Conservation (phyloP, 2,329 filamentous ascomycete species). For the Juglanconis sp. region DNA sequence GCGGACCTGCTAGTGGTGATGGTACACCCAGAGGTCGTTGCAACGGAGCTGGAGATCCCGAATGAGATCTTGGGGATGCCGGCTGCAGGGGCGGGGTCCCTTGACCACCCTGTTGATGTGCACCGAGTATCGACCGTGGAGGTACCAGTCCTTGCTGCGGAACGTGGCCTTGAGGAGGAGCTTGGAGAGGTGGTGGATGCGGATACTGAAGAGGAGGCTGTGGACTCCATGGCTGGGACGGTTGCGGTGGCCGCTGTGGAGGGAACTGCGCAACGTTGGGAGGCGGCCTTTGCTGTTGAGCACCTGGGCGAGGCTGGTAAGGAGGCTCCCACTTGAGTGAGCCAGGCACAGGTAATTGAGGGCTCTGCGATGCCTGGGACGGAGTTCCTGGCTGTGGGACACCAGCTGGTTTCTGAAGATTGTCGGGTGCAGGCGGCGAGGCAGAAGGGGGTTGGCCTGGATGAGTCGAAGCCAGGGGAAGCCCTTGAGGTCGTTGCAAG, state of each 20-base stretch:
- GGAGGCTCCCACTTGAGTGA: slow-evolving; percentile 40
- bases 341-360: slow-evolving; percentile 28
- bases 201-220: slow-evolving; percentile 17
- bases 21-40: slow-evolving; percentile 12
- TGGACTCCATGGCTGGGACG: slow-evolving; percentile 10
- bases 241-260: slow-evolving; percentile 8
- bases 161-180: slow-evolving; percentile 10
- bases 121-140: slow-evolving; percentile 28
- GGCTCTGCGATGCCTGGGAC: slow-evolving; percentile 17
- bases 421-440: slow-evolving; percentile 27
- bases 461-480: slow-evolving; percentile 27
- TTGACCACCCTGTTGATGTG: slow-evolving; percentile 34
- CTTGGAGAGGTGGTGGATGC: slow-evolving; percentile 18
- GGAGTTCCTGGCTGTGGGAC: slow-evolving; percentile 29
- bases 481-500: slow-evolving; percentile 37
- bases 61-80: slow-evolving; percentile 25
- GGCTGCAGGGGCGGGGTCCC: slow-evolving; percentile 25
- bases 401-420: slow-evolving; percentile 31
- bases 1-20: slow-evolving; percentile 9
- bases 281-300: slow-evolving; percentile 18
- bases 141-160: slow-evolving; percentile 5
- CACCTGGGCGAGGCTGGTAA: slow-evolving; percentile 30
- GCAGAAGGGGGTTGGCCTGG: slow-evolving; percentile 25
- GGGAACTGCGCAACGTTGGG: slow-evolving; percentile 5
- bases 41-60: slow-evolving; percentile 24